A percentile compares a stretch with the other conserved stretches of the same genome.
These are phyloP conservation scores for Copromyces sp. DNA, from an alignment of 495 filamentous ascomycete species.

Conservation along the genomic window DNA sequence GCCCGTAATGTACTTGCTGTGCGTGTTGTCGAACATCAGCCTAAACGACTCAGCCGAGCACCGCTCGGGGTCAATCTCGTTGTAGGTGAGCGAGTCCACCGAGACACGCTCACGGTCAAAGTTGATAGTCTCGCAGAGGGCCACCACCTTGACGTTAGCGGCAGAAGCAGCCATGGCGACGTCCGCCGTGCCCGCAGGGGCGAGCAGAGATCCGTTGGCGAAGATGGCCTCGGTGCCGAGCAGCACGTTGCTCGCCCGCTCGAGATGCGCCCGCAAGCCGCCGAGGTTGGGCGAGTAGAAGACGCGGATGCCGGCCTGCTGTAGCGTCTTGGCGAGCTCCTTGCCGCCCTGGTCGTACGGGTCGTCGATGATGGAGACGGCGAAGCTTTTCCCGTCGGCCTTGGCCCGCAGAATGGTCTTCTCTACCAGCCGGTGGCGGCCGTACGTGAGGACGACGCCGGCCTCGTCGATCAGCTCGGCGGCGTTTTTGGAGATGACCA, in stretches of 20 bases:
- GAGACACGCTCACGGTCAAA: slow-evolving; percentile 78
- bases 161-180: slow-evolving; percentile 81
- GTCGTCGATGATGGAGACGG: slow-evolving; percentile 78
- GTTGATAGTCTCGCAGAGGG: slow-evolving; percentile 91
- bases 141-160: slow-evolving; percentile 66
- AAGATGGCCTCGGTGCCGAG: slow-evolving; percentile 87
- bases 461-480: slow-evolving; percentile 59
- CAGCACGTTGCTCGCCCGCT: slow-evolving; percentile 68
- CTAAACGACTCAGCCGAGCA: slow-evolving; percentile 56
- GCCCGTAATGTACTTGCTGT: slow-evolving; percentile 77
- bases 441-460: slow-evolving; percentile 80
- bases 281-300: slow-evolving; percentile 69
- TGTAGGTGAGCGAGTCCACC: slow-evolving; percentile 82
- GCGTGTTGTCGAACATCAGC: slow-evolving; percentile 88
- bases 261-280: slow-evolving; percentile 59
- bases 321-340: slow-evolving; percentile 57
- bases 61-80: slow-evolving; percentile 66
- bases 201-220: slow-evolving; percentile 80
- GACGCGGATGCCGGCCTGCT: slow-evolving; percentile 58
- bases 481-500: slow-evolving; percentile 69
- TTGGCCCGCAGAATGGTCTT: slow-evolving; percentile 64
- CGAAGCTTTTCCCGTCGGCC: slow-evolving; percentile 51
- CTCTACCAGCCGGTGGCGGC: slow-evolving; percentile 76
- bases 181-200: slow-evolving; percentile 74
- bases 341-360: slow-evolving; percentile 65